A percentile compares a stretch with the other conserved stretches of the same genome.
These are phyloP conservation scores for Phytopythium boreale DNA, from an alignment of 352 stramenopile species.

Conservation along the genomic window DNA sequence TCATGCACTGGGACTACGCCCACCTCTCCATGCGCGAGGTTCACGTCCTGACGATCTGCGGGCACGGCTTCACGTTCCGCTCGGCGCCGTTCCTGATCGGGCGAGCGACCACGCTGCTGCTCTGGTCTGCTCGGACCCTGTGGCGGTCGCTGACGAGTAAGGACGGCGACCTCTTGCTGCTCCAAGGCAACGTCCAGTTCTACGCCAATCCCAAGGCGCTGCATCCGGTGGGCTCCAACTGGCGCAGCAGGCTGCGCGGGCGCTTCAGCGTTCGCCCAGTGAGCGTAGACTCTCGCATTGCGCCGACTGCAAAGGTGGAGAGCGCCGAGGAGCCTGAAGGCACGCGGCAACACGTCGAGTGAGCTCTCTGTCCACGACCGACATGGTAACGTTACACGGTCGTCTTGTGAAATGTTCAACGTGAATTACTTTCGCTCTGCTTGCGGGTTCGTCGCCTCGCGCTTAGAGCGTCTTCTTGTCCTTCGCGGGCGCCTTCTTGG, in stretches of 20 bases:
- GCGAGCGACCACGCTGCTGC: conserved; percentile 20
- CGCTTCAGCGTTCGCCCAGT: conserved; percentile 3
- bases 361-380: background rate
- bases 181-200: conserved; percentile 21
- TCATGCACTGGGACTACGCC: conserved; percentile 2
- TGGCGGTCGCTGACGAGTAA: conserved; percentile 13
- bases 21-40: conserved; percentile 3
- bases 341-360: background rate
- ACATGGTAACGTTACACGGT: background rate
- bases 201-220: conserved; percentile 11
- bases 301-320: background rate
- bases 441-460: too few relatives aligned
- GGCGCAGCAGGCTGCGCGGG: background rate
- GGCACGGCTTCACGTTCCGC: conserved; percentile 9
- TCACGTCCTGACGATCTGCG: background rate
- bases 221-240: background rate
- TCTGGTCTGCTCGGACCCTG: conserved; percentile 17
- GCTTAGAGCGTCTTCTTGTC: conserved; percentile 21
- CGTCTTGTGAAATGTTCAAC: background rate
- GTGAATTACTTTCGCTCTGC: background rate
- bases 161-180: conserved; percentile 12
- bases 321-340: background rate
- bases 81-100: conserved; percentile 19
- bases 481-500: conserved; percentile 22
- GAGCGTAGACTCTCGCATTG: too few relatives aligned